Base-by-base conservation (phyloP, 306 rosid species). In the Hylodesmum podocarpum region DNA sequence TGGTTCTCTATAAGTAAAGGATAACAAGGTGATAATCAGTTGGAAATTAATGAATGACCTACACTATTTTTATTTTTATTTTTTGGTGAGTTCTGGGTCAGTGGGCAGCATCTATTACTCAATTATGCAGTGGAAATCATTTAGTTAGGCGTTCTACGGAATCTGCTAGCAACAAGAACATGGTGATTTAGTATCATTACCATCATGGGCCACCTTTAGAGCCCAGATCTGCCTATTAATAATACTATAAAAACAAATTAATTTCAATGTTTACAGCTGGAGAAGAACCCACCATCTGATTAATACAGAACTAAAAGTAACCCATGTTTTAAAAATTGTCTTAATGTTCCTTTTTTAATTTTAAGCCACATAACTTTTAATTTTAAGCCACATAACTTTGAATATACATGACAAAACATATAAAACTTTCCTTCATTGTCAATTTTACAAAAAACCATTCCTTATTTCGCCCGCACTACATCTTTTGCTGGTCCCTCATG, bases 121-220 rank as follows among this genome's bases (percentile, higher is more conserved):
- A 13, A 3, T 67, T 41, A 24, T 5, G 39, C 55, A 15, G 22
- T 14, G 39, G 15, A 21, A 4, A 43, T 63, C 29, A 41, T 11
- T 25, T 66, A 29, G 18, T 33, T 36, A 1, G 11, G 39, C 2
- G n/a, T 53, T 25, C 18, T 54, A 39, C 54, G 59, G 76, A 78
- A 78, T 78, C 61, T 61, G 27, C 69, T 41, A 55, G 28, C 69
- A 51, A 77, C n/a, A 55, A 78, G 41, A 67, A 28, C 62, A 43
- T 78, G 19, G 57, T 57, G 62, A 58, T 68, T 36, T 37, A 39
- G 44, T 37, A 51, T 76, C 73, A 51, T 53, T 15, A 78, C 24
- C 41, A 68, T 57, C n/a, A 68, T 44, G 82, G 76, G 3, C 76
- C 70, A 78, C 6, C 49, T 14, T 57, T 46, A 21, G 61, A 78